These are phyloP conservation scores for Hypoxylon crocopeplum DNA, from an alignment of 495 filamentous ascomycete genomes.

Conservation along the genomic window DNA sequence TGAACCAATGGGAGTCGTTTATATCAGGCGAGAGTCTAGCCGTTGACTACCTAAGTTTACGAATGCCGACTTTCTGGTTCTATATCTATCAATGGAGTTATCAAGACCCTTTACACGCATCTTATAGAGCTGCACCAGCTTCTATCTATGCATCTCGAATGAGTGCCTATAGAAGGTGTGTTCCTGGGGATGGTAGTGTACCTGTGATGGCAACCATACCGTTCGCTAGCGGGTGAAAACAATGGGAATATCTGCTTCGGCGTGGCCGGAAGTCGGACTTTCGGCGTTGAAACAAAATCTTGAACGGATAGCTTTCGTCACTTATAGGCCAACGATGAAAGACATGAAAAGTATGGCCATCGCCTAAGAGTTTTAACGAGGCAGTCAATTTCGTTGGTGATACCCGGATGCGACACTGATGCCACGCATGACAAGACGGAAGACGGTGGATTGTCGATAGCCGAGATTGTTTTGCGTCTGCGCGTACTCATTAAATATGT, in stretches of 20 bases:
- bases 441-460: constrained; percentile 22
- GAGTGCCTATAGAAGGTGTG: background rate
- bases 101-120: no score
- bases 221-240: no score
- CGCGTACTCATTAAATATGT: constrained; percentile 16
- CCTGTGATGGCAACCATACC: no score
- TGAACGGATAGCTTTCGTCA: background rate
- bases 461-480: constrained; percentile 30
- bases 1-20: no score
- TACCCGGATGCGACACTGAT: constrained; percentile 9
- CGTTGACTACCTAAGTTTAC: no score
- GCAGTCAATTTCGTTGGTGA: constrained; percentile 14
- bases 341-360: constrained; percentile 6
- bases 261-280: background rate
- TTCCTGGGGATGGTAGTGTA: constrained; percentile 1
- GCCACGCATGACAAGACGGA: constrained; percentile 26
- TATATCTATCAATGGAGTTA: no score
- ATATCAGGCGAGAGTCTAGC: no score
- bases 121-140: no score
- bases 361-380: constrained; percentile 13
- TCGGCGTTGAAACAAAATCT: background rate
- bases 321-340: background rate
- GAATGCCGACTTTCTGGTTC: no score
- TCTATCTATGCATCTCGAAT: background rate
- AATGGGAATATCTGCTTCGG: background rate